A percentile compares a stretch with the other conserved stretches of the same genome.
Conservation (phyloP, 768 basidiomycete genomes). For the Russula emetica region DNA sequence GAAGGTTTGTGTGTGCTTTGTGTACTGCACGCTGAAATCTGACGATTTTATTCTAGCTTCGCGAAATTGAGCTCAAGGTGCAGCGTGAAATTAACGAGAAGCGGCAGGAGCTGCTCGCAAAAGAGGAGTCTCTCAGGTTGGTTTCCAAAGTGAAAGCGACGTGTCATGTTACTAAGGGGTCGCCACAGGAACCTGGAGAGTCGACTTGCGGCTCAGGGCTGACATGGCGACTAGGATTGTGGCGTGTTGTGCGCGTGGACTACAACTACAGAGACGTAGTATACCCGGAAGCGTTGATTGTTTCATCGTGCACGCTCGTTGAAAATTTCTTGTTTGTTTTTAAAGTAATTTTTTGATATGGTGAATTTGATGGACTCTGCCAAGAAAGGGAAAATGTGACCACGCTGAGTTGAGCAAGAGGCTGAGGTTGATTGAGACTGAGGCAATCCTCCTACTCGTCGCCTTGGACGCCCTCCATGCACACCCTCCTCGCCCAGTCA, state of each 20-base stretch:
- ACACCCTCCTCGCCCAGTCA: slow-evolving; percentile 32
- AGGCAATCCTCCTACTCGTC: neutral
- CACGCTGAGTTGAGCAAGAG: slow-evolving; percentile 2
- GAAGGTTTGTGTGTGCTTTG: slow-evolving; percentile 50
- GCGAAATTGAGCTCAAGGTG: slow-evolving; percentile 96
- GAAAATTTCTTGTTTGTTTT: slow-evolving; percentile 1
- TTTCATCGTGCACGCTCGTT: neutral
- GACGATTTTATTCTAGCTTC: slow-evolving; percentile 51
- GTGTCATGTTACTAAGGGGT: neutral
- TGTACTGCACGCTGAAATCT: slow-evolving; percentile 9
- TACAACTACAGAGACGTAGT: slow-evolving; percentile 18
- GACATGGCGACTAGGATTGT: slow-evolving; percentile 58
- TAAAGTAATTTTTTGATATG: neutral
- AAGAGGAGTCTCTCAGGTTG: slow-evolving; percentile 89
- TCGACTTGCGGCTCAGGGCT: slow-evolving; percentile 84
- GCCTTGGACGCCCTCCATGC: neutral
- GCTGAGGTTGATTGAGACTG: no score
- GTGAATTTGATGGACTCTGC: neutral
- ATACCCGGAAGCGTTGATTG: slow-evolving; percentile 31
- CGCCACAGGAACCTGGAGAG: slow-evolving; percentile 77
- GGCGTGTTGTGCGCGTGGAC: slow-evolving; percentile 9
- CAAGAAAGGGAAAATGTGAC: slow-evolving; percentile 13
- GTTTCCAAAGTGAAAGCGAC: slow-evolving; percentile 25
- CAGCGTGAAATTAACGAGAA: slow-evolving; percentile 98
- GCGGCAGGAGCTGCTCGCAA: slow-evolving; percentile 92